A percentile compares a stretch with the other conserved stretches of the same genome.
phyloP scores from a whole-genome alignment of 1,284 basidiomycete genomes.

The Filobasidium uniguttulatum region DNA sequence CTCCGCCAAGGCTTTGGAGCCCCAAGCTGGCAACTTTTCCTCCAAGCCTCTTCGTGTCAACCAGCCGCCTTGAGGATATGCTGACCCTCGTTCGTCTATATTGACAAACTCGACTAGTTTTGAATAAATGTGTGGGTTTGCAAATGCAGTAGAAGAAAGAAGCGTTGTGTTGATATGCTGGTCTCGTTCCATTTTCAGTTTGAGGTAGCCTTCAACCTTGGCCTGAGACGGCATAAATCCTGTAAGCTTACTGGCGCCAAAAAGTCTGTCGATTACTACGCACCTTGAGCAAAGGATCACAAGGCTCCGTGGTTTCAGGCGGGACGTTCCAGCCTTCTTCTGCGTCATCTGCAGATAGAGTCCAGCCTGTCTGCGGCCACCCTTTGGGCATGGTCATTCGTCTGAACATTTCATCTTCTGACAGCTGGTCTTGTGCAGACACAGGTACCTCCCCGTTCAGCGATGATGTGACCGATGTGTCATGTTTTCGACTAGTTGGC shows the following conservation, averaged over 20 bases:
- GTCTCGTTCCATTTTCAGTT: conserved; percentile 56
- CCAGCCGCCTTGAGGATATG: conserved; percentile 49
- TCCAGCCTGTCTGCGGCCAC: background rate
- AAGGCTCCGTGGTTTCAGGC: background rate
- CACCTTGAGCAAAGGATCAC: background rate
- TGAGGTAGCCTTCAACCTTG: conserved; percentile 61
- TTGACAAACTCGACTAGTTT: conserved; percentile 84
- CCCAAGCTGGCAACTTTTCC: conserved; percentile 17
- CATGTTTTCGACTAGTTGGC: no score
- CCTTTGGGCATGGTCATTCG: background rate
- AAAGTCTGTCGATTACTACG: background rate
- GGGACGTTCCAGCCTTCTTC: background rate
- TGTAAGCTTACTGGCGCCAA: no score
- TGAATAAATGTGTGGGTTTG: conserved; percentile 85
- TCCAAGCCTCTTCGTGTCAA: conserved; percentile 24
- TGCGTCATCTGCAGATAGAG: background rate
- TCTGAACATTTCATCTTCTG: background rate
- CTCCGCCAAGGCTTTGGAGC: conserved; percentile 19
- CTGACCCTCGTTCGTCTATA: conserved; percentile 68
- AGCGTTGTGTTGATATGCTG: conserved; percentile 90
- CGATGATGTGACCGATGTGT: no score
- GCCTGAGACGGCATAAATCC: conserved; percentile 39
- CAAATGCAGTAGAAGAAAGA: conserved; percentile 75
- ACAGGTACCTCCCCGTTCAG: no score
- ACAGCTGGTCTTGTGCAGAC: background rate